Percentiles rank a stretch among this genome's conserved stretches.
phyloP scores from a whole-genome alignment of 2,329 filamentous ascomycete species.

The Leptoxyphium fumago region DNA sequence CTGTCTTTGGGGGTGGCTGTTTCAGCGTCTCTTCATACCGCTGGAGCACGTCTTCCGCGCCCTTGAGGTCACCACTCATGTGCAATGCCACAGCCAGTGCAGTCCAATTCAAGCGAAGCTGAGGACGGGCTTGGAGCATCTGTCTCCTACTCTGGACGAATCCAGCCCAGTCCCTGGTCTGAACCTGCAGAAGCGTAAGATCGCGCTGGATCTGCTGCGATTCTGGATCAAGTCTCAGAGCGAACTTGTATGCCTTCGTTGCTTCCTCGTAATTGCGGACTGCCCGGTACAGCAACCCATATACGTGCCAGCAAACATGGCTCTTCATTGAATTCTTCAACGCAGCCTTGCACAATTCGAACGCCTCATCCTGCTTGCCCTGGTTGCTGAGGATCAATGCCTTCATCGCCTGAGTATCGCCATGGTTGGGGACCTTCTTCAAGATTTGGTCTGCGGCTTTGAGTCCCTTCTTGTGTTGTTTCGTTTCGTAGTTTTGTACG shows the following conservation, averaged over 20 bases:
- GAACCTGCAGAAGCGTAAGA: conserved; percentile 79
- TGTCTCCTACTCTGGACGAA: conserved; percentile 78
- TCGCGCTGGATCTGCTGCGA: conserved; percentile 89
- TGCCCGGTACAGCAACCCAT: conserved; percentile 81
- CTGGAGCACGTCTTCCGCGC: conserved; percentile 80
- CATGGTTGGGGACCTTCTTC: conserved; percentile 87
- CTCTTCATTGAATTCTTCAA: conserved; percentile 96
- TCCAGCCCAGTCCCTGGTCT: conserved; percentile 90
- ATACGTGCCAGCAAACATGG: conserved; percentile 99
- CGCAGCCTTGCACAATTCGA: conserved; percentile 80
- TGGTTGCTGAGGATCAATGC: conserved; percentile 88
- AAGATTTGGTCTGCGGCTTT: conserved; percentile 95
- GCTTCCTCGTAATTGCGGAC: conserved; percentile 98
- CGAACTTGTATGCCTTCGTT: conserved; percentile 98
- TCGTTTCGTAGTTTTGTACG: conserved; percentile 92
- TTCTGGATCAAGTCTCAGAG: conserved; percentile 82
- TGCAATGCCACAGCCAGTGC: conserved; percentile 91
- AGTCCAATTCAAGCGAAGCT: conserved; percentile 86
- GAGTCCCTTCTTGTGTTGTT: conserved; percentile 92
- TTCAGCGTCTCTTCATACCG: conserved; percentile 93
- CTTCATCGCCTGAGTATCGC: conserved; percentile 98
- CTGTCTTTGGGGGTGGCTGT: conserved; percentile 55
- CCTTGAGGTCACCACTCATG: conserved; percentile 65
- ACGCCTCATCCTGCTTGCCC: conserved; percentile 87
- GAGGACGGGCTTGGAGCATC: conserved; percentile 75